Evolutionary conservation across 441 rosid genomes (phyloP).

Genomic region (Adansonia gregorii): DNA sequence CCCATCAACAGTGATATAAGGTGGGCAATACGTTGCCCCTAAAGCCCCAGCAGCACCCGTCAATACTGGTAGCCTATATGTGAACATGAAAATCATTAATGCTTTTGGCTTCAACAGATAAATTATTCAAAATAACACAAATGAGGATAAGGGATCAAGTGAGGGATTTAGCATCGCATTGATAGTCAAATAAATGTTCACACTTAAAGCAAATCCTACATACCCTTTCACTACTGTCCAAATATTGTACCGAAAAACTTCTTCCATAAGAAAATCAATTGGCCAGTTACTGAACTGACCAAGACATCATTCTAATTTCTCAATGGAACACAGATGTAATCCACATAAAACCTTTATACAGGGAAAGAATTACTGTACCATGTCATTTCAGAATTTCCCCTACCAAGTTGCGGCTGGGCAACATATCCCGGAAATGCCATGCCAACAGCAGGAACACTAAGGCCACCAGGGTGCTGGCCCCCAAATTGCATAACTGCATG

Average conservation of each 20-base stretch:
- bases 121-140: conserved; percentile 9
- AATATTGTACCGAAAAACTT: background rate
- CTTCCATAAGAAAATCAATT: background rate
- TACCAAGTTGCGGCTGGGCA: conserved; percentile 83
- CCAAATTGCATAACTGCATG: conserved; percentile 86
- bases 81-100: conserved; percentile 11
- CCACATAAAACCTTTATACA: conserved; percentile 4
- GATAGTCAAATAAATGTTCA: conserved; percentile 10
- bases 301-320: conserved; percentile 4
- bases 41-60: conserved; percentile 86
- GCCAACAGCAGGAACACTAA: conserved; percentile 91
- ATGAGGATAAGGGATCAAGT: background rate
- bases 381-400: conserved; percentile 94
- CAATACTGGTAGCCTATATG: conserved; percentile 82
- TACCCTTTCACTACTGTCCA: too few relatives aligned
- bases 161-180: background rate
- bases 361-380: conserved; percentile 53
- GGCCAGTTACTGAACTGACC: background rate
- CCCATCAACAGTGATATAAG: conserved; percentile 77
- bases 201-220: background rate
- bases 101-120: background rate
- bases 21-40: conserved; percentile 79
- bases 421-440: conserved; percentile 99
- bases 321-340: conserved; percentile 11
- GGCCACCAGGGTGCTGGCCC: conserved; percentile 87